Percentiles rank a stretch among this genome's conserved stretches.
phyloP scores from a whole-genome alignment of 208 protist species.

The Leishmania lainsoni region DNA sequence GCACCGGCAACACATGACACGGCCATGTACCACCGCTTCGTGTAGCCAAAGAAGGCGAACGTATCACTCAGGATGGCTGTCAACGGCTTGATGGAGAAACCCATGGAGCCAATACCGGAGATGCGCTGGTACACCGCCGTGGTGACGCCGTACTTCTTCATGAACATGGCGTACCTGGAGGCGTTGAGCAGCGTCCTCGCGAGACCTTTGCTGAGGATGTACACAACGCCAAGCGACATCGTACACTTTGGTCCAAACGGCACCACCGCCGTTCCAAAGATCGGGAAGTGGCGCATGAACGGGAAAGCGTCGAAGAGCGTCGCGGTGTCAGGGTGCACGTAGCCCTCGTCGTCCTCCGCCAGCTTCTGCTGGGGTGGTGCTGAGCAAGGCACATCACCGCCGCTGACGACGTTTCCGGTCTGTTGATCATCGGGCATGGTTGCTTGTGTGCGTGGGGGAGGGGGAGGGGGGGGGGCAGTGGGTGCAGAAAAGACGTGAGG shows the following conservation, averaged over 20 bases:
- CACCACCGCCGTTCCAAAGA: no score
- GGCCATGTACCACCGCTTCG: conserved; percentile 63
- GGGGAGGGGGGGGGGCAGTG: not conserved
- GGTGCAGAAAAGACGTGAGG: not conserved
- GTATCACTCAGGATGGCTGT: conserved; percentile 57
- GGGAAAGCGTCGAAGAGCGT: no score
- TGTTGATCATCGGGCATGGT: not conserved
- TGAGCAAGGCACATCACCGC: not conserved
- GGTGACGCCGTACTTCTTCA: conserved; percentile 30
- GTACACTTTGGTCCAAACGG: no score
- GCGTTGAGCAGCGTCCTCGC: conserved; percentile 27
- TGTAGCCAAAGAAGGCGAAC: conserved; percentile 53
- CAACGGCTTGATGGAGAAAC: conserved; percentile 62
- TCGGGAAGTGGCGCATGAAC: no score
- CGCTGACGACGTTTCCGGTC: not conserved
- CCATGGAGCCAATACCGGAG: conserved; percentile 36
- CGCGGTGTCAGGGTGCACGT: conserved; percentile 10
- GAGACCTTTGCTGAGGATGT: conserved; percentile 54
- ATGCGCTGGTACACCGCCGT: conserved; percentile 43
- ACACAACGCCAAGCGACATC: conserved; percentile 35
- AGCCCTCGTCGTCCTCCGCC: conserved; percentile 22
- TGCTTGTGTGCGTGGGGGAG: not conserved
- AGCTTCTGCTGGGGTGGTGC: not conserved
- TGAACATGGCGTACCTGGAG: conserved; percentile 49
- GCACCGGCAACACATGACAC: conserved; percentile 37